These are phyloP conservation scores for Yamadazyma friedrichii DNA, from an alignment of 1,139 yeast species.

Conservation along the genomic window DNA sequence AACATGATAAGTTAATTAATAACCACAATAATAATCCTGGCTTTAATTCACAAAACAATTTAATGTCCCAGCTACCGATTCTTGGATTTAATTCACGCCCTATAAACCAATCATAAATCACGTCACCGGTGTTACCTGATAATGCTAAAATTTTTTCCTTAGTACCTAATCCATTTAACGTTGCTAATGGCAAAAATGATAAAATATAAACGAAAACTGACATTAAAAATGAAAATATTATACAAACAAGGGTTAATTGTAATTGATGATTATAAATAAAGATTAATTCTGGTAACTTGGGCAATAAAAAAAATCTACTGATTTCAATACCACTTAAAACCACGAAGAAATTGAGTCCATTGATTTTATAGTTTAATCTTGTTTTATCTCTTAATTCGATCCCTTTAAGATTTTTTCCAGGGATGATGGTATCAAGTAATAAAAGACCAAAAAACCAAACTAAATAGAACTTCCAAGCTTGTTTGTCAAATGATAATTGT, in stretches of 20 bases:
- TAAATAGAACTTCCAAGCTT: constrained; percentile 65
- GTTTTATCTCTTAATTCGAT: constrained; percentile 75
- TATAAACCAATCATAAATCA: constrained; percentile 89
- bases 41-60: constrained; percentile 87
- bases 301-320: constrained; percentile 40
- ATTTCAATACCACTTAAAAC: constrained; percentile 46
- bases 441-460: constrained; percentile 72
- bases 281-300: constrained; percentile 68
- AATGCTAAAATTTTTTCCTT: constrained; percentile 72
- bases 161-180: constrained; percentile 52
- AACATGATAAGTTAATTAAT: constrained; percentile 71
- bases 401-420: constrained; percentile 72
- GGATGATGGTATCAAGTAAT: constrained; percentile 62
- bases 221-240: constrained; percentile 60
- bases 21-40: constrained; percentile 94
- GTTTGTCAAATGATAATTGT: constrained; percentile 31
- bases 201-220: constrained; percentile 63
- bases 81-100: constrained; percentile 96
- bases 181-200: constrained; percentile 61
- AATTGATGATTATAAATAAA: constrained; percentile 69
- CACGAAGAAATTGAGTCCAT: constrained; percentile 63
- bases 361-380: constrained; percentile 69
- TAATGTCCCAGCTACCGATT: constrained; percentile 80
- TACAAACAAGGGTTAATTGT: constrained; percentile 62
- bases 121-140: constrained; percentile 82